Evolutionary conservation across 2,329 filamentous ascomycete genomes (phyloP), one percentile per base, ranked within the genome.

Genomic region (Basipetospora sp.): DNA sequence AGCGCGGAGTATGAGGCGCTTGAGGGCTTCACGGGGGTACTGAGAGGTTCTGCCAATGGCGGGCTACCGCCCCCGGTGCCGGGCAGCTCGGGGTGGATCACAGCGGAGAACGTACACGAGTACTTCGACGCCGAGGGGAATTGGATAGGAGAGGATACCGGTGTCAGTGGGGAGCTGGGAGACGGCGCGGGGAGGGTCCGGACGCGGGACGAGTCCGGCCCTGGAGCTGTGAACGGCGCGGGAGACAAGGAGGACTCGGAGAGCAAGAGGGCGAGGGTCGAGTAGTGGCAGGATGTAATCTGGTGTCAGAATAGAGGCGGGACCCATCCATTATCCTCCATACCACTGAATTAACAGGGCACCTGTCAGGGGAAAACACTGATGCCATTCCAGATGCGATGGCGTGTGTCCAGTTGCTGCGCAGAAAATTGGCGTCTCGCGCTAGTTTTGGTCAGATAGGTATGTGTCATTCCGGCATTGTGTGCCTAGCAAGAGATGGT

Each of bases 81-180:
- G 0, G 80, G 81, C 1, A 83, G 80, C 35, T 73, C 72, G 0
- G 81, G 81, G 0, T 88, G 82, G 82, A 86, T 96, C 51, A 96
- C 88, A 13, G 81, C 83, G 8, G 88, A 94, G 40, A 96, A 94
- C 49, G 77, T 93, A 53, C 67, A 80, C 45, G 73, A 93, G 47
- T 93, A 76, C 51, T 82, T 90, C 56, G 82, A 90, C 48, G 76
- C 71, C 43, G 70, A 86, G 8, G 84, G 84, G 3, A 86, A 88
- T 51, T 88, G 80, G 71, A 79, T 81, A 44, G 59, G 52, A 3
- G 58, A 51, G 5, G 64, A 53, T 42, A 61, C 46, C 2, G 58
- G 58, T 18, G 71, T 64, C 32, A 20, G 31, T 8, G 36, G 31
- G n/a, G 65, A 64, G 39, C 60, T 79, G 15, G 77, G 77, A 31